Conservation (phyloP, 2,329 filamentous ascomycete species). For the Fusarium avenaceum region DNA sequence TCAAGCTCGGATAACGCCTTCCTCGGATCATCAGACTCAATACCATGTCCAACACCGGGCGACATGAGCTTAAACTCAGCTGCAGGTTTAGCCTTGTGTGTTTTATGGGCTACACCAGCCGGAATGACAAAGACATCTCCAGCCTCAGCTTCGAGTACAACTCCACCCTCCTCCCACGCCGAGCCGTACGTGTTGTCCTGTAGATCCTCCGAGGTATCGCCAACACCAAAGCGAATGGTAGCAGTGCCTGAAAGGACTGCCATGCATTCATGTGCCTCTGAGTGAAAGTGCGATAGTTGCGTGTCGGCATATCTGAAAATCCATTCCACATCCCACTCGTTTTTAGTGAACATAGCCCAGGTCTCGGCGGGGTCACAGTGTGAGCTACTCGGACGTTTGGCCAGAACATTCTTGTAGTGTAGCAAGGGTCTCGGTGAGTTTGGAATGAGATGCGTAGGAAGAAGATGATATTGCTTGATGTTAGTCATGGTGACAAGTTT, state of each 20-base stretch:
- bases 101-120: conserved; percentile 69
- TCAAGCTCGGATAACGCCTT: conserved; percentile 54
- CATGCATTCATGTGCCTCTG: conserved; percentile 69
- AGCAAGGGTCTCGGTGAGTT: conserved; percentile 67
- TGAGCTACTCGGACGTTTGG: background rate
- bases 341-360: conserved; percentile 57
- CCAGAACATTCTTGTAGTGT: conserved; percentile 59
- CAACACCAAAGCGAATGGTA: conserved; percentile 67
- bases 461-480: conserved; percentile 57
- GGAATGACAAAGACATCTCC: conserved; percentile 73
- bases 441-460: conserved; percentile 61
- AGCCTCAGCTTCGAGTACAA: conserved; percentile 61
- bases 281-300: conserved; percentile 70
- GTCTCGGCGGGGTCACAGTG: conserved; percentile 56
- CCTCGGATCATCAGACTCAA: conserved; percentile 53
- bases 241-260: conserved; percentile 66
- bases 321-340: conserved; percentile 69
- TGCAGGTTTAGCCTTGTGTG: conserved; percentile 58
- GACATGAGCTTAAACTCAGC: conserved; percentile 55
- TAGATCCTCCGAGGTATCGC: conserved; percentile 59
- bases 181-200: conserved; percentile 57
- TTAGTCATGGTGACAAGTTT: conserved; percentile 31
- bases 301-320: conserved; percentile 69
- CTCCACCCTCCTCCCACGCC: conserved; percentile 60
- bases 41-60: conserved; percentile 58